Base-by-base conservation (phyloP, 257 asterid genomes). In the Paulownia fortunei region DNA sequence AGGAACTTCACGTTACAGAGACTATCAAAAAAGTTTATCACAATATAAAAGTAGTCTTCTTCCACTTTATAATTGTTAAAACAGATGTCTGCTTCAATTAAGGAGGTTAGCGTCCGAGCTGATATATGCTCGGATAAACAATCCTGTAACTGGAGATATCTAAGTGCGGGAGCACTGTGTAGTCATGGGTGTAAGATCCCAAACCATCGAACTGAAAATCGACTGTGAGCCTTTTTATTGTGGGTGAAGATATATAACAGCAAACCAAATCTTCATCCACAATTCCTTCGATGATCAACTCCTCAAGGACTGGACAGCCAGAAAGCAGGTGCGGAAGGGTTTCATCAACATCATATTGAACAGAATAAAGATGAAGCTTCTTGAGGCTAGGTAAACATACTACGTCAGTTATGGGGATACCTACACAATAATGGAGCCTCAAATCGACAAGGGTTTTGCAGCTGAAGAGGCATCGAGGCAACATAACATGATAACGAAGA, bases 301-400 rank as follows among this genome's bases (percentile, higher is more conserved):
- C 66, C 39, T 59, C 66, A 12, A 59, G 66, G 16, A 59, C 66
- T 1, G 66, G 39, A 59, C 66, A 59, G 10, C 66, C 66, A 5
- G 66, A 59, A 11, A 59, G n/a, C 66, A 59, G 6, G 6, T 9
- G 6, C 1, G 37, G 0, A 24, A 59, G 26, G 62, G 3, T 0
- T 6, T 55, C 27, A 8, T 7, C 62, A 12, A 16, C 18, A n/a
- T n/a, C n/a, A 15, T 1, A 49, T 10, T 0, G 21, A 16, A 6
- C 18, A 49, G 3, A 3, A 49, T 10, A 8, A 3, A 49, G 4
- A 49, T n/a, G n/a, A n/a, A n/a, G n/a, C 49, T 42, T 42, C 10
- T 42, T 42, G 8, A 42, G 3, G 49, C 10, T 3, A 42, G 49
- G 3, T 1, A 42, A 42, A 10, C 10, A 10, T 10, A 42, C 49